Evolutionary conservation across 441 rosid species (phyloP).

Genomic region (Populus hybrid): DNA sequence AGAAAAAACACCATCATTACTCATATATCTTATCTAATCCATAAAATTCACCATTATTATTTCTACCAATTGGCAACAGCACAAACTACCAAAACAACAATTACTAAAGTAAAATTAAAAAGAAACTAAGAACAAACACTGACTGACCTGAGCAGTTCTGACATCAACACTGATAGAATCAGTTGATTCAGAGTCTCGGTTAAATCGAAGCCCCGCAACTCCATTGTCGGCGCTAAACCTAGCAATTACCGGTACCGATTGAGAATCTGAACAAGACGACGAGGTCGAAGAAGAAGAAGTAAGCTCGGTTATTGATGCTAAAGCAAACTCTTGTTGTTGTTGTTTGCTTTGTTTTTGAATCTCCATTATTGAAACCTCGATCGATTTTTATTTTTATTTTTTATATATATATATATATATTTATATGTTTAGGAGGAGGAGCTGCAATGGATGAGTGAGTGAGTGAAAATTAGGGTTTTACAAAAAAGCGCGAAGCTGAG

Average conservation of each 20-base stretch:
- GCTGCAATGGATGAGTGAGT: neutral
- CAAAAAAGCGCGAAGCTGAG: constrained; percentile 16
- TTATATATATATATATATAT: too few species aligned
- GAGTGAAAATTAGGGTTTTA: constrained; percentile 32
- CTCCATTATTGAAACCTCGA: constrained; percentile 24
- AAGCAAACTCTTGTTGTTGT: constrained; percentile 40
- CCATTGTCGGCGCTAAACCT: constrained; percentile 44
- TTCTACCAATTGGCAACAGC: neutral
- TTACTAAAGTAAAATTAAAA: neutral
- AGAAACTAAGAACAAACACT: constrained; percentile 17
- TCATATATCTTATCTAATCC: neutral
- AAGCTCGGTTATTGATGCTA: constrained; percentile 56
- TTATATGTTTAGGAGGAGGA: neutral
- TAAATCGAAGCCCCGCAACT: constrained; percentile 52
- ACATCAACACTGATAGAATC: constrained; percentile 42
- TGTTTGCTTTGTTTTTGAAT: constrained; percentile 30
- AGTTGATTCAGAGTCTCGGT: constrained; percentile 34
- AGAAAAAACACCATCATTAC: neutral
- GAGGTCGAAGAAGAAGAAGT: constrained; percentile 33
- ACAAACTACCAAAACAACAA: neutral
- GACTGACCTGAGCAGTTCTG: constrained; percentile 58
- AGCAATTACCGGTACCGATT: constrained; percentile 40
- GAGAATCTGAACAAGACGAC: constrained; percentile 28
- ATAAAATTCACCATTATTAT: neutral
- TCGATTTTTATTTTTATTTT: neutral